Conservation (phyloP, 1,284 basidiomycete species). For the Heliocybe sulcata region DNA sequence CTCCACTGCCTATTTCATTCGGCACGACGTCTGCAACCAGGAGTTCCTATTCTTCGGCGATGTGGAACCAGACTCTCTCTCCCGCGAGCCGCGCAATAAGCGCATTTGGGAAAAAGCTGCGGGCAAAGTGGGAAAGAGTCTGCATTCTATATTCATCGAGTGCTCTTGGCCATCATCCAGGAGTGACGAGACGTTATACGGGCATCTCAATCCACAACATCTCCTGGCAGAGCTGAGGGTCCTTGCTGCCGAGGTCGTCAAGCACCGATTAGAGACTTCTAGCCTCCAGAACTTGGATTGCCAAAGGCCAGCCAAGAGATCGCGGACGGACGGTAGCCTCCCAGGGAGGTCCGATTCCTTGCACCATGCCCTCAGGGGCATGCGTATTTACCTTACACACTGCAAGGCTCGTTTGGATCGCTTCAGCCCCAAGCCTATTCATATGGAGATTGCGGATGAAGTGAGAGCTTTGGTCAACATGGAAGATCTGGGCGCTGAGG, state of each 20-base stretch:
- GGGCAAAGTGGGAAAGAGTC: constrained; percentile 50
- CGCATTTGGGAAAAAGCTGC: constrained; percentile 70
- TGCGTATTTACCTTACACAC: constrained; percentile 69
- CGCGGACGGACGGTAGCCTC: constrained; percentile 28
- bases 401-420: constrained; percentile 64
- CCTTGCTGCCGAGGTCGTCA: constrained; percentile 61
- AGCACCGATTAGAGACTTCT: constrained; percentile 19
- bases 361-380: constrained; percentile 43
- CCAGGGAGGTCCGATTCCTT: constrained; percentile 26
- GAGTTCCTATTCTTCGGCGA: constrained; percentile 85
- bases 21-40: constrained; percentile 43
- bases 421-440: constrained; percentile 35
- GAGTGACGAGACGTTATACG: constrained; percentile 54
- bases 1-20: constrained; percentile 72
- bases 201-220: constrained; percentile 72
- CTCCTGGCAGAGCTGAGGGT: constrained; percentile 56
- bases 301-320: constrained; percentile 35
- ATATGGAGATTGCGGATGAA: constrained; percentile 54
- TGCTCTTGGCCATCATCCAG: constrained; percentile 74
- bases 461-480: constrained; percentile 47
- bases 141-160: constrained; percentile 74
- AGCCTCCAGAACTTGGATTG: background rate
- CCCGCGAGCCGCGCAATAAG: constrained; percentile 45
- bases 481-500: constrained; percentile 51
- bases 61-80: constrained; percentile 70